A percentile compares a stretch with the other conserved stretches of the same genome.
phyloP scores from a whole-genome alignment of 306 rosid genomes.

The Potentilla sterilis region DNA sequence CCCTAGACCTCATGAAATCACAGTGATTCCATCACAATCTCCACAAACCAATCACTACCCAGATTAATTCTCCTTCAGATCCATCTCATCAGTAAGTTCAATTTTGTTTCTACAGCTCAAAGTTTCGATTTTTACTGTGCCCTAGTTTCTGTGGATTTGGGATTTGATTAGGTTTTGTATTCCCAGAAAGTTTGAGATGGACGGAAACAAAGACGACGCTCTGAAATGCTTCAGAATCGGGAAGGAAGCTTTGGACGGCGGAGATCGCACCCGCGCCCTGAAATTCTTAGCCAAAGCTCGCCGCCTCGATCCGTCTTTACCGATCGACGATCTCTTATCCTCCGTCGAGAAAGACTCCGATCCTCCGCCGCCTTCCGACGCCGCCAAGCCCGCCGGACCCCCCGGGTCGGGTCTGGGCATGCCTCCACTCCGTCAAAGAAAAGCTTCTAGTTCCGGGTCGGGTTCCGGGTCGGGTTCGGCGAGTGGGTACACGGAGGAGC shows the following conservation, averaged over 20 bases:
- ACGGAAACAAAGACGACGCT: slow-evolving; percentile 94
- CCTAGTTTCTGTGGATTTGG: slow-evolving; percentile 14
- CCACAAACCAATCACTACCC: not conserved
- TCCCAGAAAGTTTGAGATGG: slow-evolving; percentile 42
- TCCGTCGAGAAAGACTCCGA: slow-evolving; percentile 34
- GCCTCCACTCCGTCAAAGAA: slow-evolving; percentile 66
- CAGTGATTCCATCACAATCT: slow-evolving; percentile 24
- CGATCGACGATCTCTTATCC: slow-evolving; percentile 65
- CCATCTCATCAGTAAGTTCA: slow-evolving; percentile 45
- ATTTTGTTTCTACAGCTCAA: not conserved
- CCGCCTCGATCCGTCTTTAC: slow-evolving; percentile 73
- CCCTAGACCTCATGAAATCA: slow-evolving; percentile 32
- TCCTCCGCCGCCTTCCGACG: slow-evolving; percentile 31
- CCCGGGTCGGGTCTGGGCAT: slow-evolving; percentile 38
- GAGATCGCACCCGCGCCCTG: slow-evolving; percentile 72
- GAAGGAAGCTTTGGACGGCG: slow-evolving; percentile 60
- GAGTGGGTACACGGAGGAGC: slow-evolving; percentile 57
- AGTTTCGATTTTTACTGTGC: not conserved
- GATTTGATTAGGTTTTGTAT: slow-evolving; percentile 21
- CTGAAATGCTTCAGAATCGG: slow-evolving; percentile 74
- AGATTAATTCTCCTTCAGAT: slow-evolving; percentile 4
- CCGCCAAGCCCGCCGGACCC: slow-evolving; percentile 26
- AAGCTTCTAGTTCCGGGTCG: slow-evolving; percentile 20
- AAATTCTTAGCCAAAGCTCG: slow-evolving; percentile 79
- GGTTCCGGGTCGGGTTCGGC: slow-evolving; percentile 23